These are phyloP conservation scores for Vanderwaltozyma tropicalis DNA, from an alignment of 805 yeast genomes.

Conservation along the genomic window DNA sequence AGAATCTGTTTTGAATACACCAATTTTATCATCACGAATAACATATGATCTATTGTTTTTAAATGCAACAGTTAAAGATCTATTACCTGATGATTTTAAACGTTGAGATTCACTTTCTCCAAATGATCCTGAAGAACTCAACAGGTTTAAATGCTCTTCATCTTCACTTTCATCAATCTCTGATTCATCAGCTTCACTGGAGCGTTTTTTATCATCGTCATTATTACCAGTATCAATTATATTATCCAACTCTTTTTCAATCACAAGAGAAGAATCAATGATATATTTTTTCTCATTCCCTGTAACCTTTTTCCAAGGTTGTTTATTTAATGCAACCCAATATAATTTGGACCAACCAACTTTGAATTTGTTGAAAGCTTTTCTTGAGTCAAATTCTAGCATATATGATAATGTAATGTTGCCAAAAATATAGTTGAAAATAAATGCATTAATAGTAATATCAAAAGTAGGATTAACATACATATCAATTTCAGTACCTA, in stretches of 20 bases:
- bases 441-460: constrained; percentile 40
- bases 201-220: constrained; percentile 26
- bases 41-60: constrained; percentile 67
- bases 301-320: constrained; percentile 36
- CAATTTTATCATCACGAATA: constrained; percentile 67
- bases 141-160: constrained; percentile 20
- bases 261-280: constrained; percentile 38
- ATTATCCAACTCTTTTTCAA: constrained; percentile 30
- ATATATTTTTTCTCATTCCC: constrained; percentile 46
- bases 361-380: constrained; percentile 43
- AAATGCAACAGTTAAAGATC: constrained; percentile 59
- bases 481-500: constrained; percentile 36
- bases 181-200: constrained; percentile 28
- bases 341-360: constrained; percentile 38
- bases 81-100: constrained; percentile 35
- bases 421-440: constrained; percentile 47
- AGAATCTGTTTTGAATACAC: constrained; percentile 59
- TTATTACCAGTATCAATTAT: constrained; percentile 16
- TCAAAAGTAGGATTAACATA: constrained; percentile 60
- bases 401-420: constrained; percentile 49
- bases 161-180: constrained; percentile 32
- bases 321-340: constrained; percentile 51
- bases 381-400: constrained; percentile 39
- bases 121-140: constrained; percentile 15
- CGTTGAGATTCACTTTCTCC: constrained; percentile 6